Evolutionary conservation across 495 filamentous ascomycete genomes (phyloP).

Genomic region (Aspergillus funiculosus): DNA sequence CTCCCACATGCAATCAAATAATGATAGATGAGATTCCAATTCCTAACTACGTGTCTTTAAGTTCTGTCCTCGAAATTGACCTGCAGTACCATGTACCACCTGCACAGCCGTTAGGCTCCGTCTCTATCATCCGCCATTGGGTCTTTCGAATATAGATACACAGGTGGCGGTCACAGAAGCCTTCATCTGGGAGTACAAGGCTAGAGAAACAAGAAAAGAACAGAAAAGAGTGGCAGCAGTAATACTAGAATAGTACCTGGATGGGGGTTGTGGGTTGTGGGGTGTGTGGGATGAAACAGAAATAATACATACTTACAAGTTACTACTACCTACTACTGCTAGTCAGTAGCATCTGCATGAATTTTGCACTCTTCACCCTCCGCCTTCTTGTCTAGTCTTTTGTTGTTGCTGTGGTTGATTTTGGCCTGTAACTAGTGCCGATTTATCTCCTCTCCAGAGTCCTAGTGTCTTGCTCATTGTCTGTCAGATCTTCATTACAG

Average conservation of each 20-base stretch:
- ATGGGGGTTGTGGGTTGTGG: neutral
- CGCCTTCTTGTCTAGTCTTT: no score
- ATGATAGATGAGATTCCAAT: no score
- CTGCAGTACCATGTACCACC: constrained; percentile 6
- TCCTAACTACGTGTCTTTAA: no score
- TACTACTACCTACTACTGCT: no score
- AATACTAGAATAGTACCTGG: neutral
- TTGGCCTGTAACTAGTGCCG: no score
- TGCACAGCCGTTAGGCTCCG: neutral
- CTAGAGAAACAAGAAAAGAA: neutral
- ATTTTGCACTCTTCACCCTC: no score
- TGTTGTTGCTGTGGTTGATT: no score
- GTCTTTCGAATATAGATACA: neutral
- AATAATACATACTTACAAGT: no score
- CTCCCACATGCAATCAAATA: no score
- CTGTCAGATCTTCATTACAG: neutral
- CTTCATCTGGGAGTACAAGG: neutral
- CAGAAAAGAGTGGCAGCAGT: neutral
- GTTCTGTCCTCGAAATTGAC: neutral
- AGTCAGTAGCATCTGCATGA: no score
- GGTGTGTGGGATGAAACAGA: neutral
- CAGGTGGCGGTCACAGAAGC: constrained; percentile 2
- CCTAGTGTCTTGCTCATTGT: constrained; percentile 1
- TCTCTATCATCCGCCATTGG: neutral
- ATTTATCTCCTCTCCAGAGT: neutral